Evolutionary conservation across 2,329 filamentous ascomycete genomes (phyloP), one percentile per base, ranked within the genome.

Genomic region (Alternaria sp.): DNA sequence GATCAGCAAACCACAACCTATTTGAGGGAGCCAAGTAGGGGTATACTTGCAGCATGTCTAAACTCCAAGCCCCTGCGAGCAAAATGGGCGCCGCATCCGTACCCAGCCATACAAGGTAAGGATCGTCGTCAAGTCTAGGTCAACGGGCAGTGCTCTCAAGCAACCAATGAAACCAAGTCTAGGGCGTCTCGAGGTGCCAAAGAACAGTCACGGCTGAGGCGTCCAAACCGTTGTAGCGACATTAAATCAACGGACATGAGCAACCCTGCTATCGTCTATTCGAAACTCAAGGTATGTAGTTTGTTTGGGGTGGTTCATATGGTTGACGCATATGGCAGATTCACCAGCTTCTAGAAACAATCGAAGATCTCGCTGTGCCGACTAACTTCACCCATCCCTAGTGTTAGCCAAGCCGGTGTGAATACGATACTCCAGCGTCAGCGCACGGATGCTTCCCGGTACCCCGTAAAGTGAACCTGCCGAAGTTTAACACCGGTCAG

Each of bases 291-390:
- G 40, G 45, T 40, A 41, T 30, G 7, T 41, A 53, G 34, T 16
- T 52, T 41, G 20, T 46, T 52, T 34, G 34, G 22, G 49, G 54
- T 27, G 51, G 20, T 36, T 25, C 46, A 49, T 53, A 34, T 49
- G n/a, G n/a, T 63, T 57, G 55, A 57, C 50, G 45, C 64, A 53
- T 43, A 28, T 10, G 34, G 4, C 45, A 58, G 25, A 38, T 44
- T 50, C 40, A 27, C 54, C 53, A 50, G 20, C 51, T 66, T 67
- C 62, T 62, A 50, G 62, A 70, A 67, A 52, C 52, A 43, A 51
- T 58, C 43, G 59, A 65, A 65, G 59, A 36, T 20, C n/a, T 53
- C 34, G 41, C 48, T 12, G 25, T 44, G 45, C 40, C 27, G 32
- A 22, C 36, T 45, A 11, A 34, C 41, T 43, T 18, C 22, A 27